Base-by-base conservation (phyloP, 495 filamentous ascomycete species). In the Elasticomyces elasticus region DNA sequence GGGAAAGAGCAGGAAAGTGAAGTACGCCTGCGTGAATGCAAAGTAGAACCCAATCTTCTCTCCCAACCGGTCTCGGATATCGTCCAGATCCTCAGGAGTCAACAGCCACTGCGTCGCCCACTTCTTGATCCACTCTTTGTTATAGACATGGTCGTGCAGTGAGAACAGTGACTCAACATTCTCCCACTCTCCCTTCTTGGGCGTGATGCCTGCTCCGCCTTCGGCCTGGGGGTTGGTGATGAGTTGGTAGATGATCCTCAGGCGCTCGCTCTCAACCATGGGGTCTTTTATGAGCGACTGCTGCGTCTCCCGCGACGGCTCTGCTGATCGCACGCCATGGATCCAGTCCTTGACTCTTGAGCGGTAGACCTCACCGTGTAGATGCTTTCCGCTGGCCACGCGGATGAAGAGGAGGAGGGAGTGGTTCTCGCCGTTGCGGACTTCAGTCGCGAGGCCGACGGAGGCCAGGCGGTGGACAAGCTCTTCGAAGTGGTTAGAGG, bases 21-120 rank as follows among this genome's bases (percentile, higher is more conserved):
- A 94, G 68, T 98, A 98, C 0, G 85, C 83, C 71, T 95, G 89
- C 50, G 95, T 72, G 67, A 98, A 98, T 1, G 94, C 84, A 64
- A 98, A 98, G 71, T 98, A 98, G 63, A 89, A 96, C 23, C 86
- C 92, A 51, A 97, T 76, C 68, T 84, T 89, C 71, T 97, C 94
- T 51, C 92, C 92, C 57, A 96, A 87, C 28, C 81, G 80, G 67
- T 94, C 78, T n/a, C 88, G 77, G 51, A 98, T 94, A 49, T 83
- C 79, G 57, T 84, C 81, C 35, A 97, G 67, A 54, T 98, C 94
- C 28, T 83, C 77, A 0, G 79, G 73, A 20, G 79, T 82, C 17
- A 97, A 76, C 52, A 87, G 79, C 51, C 86, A 94, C 67, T 85
- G 87, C 27, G 77, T 80, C 57, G 81, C 84, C 89, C 90, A 95